Percentiles rank a stretch among this genome's conserved stretches.
phyloP scores from a whole-genome alignment of 331 rosid genomes.

The Malus hybrid region DNA sequence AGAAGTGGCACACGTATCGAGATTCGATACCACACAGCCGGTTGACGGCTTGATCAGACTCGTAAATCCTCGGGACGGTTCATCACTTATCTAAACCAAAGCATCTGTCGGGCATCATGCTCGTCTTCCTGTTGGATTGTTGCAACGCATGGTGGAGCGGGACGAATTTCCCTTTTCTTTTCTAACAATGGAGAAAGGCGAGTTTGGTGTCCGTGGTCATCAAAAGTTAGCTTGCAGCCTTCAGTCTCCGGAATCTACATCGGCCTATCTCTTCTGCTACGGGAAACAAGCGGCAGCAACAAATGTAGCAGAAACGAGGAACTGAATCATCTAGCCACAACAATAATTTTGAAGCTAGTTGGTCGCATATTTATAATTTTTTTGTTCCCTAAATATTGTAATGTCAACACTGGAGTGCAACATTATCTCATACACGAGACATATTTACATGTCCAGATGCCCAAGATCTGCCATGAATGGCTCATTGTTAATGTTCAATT shows the following conservation, averaged over 20 bases:
- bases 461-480: neutral
- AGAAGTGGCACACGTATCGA: slow-evolving; percentile 79
- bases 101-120: neutral
- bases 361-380: no score
- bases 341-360: neutral
- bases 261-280: neutral
- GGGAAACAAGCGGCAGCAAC: neutral
- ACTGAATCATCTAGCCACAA: neutral
- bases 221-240: neutral
- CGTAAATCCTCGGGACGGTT: neutral
- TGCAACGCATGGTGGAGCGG: neutral
- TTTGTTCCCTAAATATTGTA: neutral
- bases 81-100: neutral
- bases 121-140: neutral
- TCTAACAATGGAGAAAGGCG: no score
- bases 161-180: no score
- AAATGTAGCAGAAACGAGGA: neutral
- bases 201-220: no score
- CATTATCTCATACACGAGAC: neutral
- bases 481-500: neutral
- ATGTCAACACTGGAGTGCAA: neutral
- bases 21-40: slow-evolving; percentile 34
- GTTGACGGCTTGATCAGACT: slow-evolving; percentile 17
- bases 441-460: neutral
- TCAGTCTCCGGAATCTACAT: neutral